A percentile compares a stretch with the other conserved stretches of the same genome.
Evolutionary conservation across 345 rosid species (phyloP).

Genomic region (Streptanthus diversifolius): DNA sequence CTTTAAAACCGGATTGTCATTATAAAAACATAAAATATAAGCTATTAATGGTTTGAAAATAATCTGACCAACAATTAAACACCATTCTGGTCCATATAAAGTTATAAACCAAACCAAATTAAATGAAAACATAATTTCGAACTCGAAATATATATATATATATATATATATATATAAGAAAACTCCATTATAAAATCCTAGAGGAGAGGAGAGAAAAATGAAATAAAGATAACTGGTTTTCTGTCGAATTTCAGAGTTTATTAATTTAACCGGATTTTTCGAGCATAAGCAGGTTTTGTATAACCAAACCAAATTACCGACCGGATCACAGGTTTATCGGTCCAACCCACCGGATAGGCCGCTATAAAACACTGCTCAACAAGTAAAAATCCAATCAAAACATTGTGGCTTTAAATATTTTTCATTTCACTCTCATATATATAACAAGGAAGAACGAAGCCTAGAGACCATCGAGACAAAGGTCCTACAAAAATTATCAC

Average conservation of each 20-base stretch:
- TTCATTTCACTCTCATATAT: conserved; percentile 25
- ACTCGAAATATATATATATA: too few relatives aligned
- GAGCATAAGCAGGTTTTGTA: too few relatives aligned
- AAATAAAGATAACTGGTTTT: too few relatives aligned
- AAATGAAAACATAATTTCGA: not conserved
- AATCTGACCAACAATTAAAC: not conserved
- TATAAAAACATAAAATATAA: too few relatives aligned
- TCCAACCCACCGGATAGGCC: not conserved
- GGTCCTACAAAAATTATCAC: conserved; percentile 33
- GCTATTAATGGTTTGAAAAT: too few relatives aligned
- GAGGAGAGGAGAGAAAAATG: too few relatives aligned
- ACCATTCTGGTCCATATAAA: not conserved
- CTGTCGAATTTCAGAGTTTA: too few relatives aligned
- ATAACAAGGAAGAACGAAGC: conserved; percentile 15
- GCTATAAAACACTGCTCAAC: not conserved
- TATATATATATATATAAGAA: not conserved
- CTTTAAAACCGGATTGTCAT: not conserved
- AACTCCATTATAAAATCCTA: not conserved
- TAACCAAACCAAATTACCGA: too few relatives aligned
- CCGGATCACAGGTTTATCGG: not conserved
- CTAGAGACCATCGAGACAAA: conserved; percentile 15
- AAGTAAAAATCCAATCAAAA: not conserved
- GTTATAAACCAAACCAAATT: not conserved
- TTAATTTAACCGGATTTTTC: too few relatives aligned
- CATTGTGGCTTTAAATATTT: not conserved